Evolutionary conservation across 2,329 filamentous ascomycete species (phyloP), one percentile per base, ranked within the genome.

Genomic region (Xylariaceae sp.): DNA sequence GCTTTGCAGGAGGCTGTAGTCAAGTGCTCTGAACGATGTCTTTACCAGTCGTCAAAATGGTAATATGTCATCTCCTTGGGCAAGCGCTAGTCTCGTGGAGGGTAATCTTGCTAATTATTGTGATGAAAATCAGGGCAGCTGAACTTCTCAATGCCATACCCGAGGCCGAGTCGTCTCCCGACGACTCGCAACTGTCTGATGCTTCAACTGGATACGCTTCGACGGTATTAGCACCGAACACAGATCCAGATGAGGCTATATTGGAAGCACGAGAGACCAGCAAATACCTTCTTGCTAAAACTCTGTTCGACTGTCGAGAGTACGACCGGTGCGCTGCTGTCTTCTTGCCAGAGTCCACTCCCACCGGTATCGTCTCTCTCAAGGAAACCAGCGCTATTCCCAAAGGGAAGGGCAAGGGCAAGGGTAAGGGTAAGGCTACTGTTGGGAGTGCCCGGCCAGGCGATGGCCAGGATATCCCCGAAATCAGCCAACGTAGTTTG

Each of bases 31-130:
- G 94, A 99, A 69, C 80, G 94, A 70, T 96, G 94, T 70, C 80
- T 99, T 12, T 97, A 96, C 67, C 92, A 96, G 66, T 94, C 92
- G 6, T 87, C 94, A 26, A 97, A 97, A 84, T 99, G 94, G 94
- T 96, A 70, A 51, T 95, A 70, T 53, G 65, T 46, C 22, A 36
- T 29, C 19, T 34, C 41, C 18, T n/a, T 32, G 22, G 18, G 22
- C 16, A 12, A 18, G 9, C 34, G 21, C 19, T 9, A 29, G 18
- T 29, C 15, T 18, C 10, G 26, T 19, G 1, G 9, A 6, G 26
- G 16, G n/a, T 7, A 48, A 44, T 29, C 8, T 21, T 15, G 50
- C 61, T 65, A 54, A 63, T 39, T 37, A 39, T 22, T 18, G 39
- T 5, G 36, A 9, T 36, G 42, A 45, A 4, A 13, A 51, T 37